Base-by-base conservation (phyloP, 306 rosid species). In the Arachis stenosperma region DNA sequence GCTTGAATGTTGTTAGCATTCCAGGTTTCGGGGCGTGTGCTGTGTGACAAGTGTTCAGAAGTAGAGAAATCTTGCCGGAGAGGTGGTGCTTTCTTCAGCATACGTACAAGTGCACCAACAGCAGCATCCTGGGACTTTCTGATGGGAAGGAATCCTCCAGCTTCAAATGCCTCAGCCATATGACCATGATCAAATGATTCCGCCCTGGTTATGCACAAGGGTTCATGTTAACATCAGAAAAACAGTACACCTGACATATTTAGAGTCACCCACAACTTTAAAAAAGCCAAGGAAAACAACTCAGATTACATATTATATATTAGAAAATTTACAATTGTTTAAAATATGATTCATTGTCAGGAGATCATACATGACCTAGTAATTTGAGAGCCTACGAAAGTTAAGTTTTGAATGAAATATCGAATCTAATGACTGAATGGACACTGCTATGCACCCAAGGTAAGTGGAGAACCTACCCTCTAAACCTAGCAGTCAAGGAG, bases 51-150 rank as follows among this genome's bases (percentile, higher is more conserved):
- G 72, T 81, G 78, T 9, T 81, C 64, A 7, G 88, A 86, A 61
- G 81, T 56, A 36, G 84, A 67, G 50, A 77, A 58, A 71, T 88
- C 88, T 86, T 85, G 89, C 66, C 86, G 82, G 54, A 93, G 94
- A 65, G 98, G 97, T 61, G 84, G 89, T 15, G 98, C 97, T 63
- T 89, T 90, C 51, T 75, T 86, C 50, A 93, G 75, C 96, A 91
- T 84, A 6, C 17, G 67, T n/a, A 90, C 97, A 59, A 93, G 91
- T 0, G 40, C 90, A 53, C 97, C 98, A 58, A 93, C 90, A 67
- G 92, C 92, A 60, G 98, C 96, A 29, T 87, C 88, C 42, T 86
- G 91, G 17, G 98, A 90, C 78, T 86, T 90, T 51, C 83, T 85
- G 14, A 76, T 61, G 5, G 90, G 90, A 75, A 84, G 82, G 53